A percentile compares a stretch with the other conserved stretches of the same genome.
Evolutionary conservation across 106 monocot species (phyloP).

Genomic region (Dactylorhiza incarnata): DNA sequence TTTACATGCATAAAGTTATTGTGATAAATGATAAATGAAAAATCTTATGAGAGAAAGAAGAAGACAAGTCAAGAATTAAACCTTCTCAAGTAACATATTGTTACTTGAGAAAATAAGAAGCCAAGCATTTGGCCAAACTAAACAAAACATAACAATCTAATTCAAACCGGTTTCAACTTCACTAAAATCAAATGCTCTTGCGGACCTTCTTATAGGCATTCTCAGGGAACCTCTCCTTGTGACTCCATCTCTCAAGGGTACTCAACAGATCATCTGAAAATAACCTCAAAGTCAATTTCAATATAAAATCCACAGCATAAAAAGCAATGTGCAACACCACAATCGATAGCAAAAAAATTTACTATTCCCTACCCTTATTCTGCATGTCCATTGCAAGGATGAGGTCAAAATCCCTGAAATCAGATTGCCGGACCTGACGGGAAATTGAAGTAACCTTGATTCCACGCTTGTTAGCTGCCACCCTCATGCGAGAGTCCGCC

Average conservation of each 20-base stretch:
- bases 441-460: slow-evolving; percentile 87
- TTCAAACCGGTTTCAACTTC: not conserved
- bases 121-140: too few species aligned
- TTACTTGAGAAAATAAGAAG: too few species aligned
- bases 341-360: not conserved
- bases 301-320: not conserved
- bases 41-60: too few species aligned
- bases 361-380: slow-evolving; percentile 54
- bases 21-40: too few species aligned
- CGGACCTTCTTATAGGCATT: slow-evolving; percentile 65
- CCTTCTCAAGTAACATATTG: too few species aligned
- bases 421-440: slow-evolving; percentile 67
- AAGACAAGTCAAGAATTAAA: too few species aligned
- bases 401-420: slow-evolving; percentile 89
- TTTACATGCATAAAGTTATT: too few species aligned
- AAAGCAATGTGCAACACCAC: not conserved
- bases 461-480: slow-evolving; percentile 72
- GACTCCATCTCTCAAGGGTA: slow-evolving; percentile 80
- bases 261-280: slow-evolving; percentile 68
- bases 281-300: not conserved
- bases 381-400: slow-evolving; percentile 95
- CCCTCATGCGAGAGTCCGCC: slow-evolving; percentile 77
- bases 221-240: slow-evolving; percentile 64
- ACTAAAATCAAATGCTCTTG: not conserved
- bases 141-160: not conserved